A percentile compares a stretch with the other conserved stretches of the same genome.
Conservation (phyloP, 2,329 filamentous ascomycete genomes). For the Penicillium hordei region DNA sequence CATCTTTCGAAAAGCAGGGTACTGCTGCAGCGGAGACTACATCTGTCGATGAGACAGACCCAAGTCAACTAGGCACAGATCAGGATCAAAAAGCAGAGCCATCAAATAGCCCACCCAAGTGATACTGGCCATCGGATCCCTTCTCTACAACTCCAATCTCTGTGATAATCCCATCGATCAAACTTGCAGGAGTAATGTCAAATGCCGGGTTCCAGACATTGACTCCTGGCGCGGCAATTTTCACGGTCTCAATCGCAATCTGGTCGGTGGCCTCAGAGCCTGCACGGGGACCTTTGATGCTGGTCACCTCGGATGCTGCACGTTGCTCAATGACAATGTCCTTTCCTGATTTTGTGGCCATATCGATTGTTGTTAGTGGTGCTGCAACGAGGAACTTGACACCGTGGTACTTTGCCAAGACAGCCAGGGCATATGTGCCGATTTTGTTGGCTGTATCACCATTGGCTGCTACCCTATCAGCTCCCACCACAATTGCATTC, state of each 20-base stretch:
- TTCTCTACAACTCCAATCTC: constrained; percentile 87
- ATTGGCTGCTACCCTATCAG: constrained; percentile 91
- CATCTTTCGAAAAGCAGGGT: constrained; percentile 20
- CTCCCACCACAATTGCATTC: constrained; percentile 85
- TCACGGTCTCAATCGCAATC: constrained; percentile 61
- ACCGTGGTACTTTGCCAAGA: constrained; percentile 83
- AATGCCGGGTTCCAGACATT: constrained; percentile 96
- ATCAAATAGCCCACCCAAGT: constrained; percentile 45
- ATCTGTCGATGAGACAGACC: not conserved
- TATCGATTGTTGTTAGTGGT: constrained; percentile 89
- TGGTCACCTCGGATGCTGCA: constrained; percentile 75
- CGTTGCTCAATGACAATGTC: constrained; percentile 91
- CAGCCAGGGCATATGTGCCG: constrained; percentile 87
- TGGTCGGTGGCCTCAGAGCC: constrained; percentile 53
- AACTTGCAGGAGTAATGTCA: constrained; percentile 82
- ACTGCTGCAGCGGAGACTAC: not conserved
- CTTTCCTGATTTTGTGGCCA: constrained; percentile 71
- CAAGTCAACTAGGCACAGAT: not conserved
- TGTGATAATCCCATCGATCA: constrained; percentile 94
- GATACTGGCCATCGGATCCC: constrained; percentile 67
- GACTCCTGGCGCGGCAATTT: constrained; percentile 74
- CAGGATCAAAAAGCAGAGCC: constrained; percentile 12
- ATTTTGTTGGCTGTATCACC: constrained; percentile 99
- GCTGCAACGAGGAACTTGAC: constrained; percentile 95
- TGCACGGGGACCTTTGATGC: constrained; percentile 75